A percentile compares a stretch with the other conserved stretches of the same genome.
These are phyloP conservation scores for Blastobotrys indianensis DNA, from an alignment of 1,139 yeast species.

Conservation along the genomic window DNA sequence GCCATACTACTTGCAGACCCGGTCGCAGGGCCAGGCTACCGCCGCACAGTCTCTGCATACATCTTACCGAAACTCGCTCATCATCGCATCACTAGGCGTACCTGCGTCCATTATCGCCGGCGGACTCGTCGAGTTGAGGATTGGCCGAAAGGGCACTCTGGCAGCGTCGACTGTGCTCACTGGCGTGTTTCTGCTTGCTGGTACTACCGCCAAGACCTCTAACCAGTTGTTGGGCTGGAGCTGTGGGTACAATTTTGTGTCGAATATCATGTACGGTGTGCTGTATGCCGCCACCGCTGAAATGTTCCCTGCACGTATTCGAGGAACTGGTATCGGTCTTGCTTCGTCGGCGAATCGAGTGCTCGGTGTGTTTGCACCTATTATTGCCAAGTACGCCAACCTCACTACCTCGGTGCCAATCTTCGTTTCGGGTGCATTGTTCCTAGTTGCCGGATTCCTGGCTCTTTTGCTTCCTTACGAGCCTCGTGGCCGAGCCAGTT, in stretches of 20 bases:
- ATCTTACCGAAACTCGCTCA: slow-evolving; percentile 46
- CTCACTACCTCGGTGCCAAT: slow-evolving; percentile 46
- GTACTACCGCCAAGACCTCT: slow-evolving; percentile 48
- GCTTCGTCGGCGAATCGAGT: slow-evolving; percentile 45
- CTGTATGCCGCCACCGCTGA: slow-evolving; percentile 57
- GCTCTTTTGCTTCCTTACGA: slow-evolving; percentile 44
- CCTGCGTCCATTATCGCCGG: slow-evolving; percentile 56
- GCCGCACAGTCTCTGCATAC: slow-evolving; percentile 33
- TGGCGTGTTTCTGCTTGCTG: slow-evolving; percentile 53
- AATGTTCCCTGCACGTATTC: slow-evolving; percentile 48
- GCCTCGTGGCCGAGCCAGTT: slow-evolving; percentile 19
- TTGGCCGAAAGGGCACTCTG: slow-evolving; percentile 55
- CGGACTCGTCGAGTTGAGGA: slow-evolving; percentile 37
- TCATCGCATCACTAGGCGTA: slow-evolving; percentile 46
- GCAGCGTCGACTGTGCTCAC: slow-evolving; percentile 47
- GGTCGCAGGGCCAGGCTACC: slow-evolving; percentile 38
- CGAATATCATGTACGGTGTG: slow-evolving; percentile 50
- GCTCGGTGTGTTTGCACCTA: slow-evolving; percentile 47
- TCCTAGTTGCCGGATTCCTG: slow-evolving; percentile 42
- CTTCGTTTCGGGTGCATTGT: slow-evolving; percentile 54
- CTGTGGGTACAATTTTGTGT: slow-evolving; percentile 45
- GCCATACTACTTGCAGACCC: slow-evolving; percentile 42
- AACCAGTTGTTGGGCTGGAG: slow-evolving; percentile 50
- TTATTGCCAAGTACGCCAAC: slow-evolving; percentile 44
- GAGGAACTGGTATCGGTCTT: slow-evolving; percentile 52